Percentiles rank a stretch among this genome's conserved stretches.
Evolutionary conservation across 306 rosid species (phyloP).

Genomic region (Vigna mungo): DNA sequence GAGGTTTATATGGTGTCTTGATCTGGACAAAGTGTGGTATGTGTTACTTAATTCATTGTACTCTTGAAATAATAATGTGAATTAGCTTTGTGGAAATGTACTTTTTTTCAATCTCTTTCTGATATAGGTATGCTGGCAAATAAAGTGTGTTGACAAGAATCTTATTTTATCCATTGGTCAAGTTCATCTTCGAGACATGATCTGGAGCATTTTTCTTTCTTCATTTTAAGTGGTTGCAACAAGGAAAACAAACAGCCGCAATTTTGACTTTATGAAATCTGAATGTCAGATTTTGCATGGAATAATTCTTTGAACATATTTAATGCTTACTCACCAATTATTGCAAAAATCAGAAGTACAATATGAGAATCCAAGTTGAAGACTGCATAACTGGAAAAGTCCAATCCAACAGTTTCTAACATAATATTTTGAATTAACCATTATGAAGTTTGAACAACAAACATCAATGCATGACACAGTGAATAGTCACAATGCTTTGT

Average conservation of each 20-base stretch:
- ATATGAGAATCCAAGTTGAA: background rate
- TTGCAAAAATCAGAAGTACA: conserved; percentile 1
- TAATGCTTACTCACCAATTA: conserved; percentile 6
- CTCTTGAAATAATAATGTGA: conserved; percentile 17
- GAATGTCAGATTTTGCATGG: conserved; percentile 38
- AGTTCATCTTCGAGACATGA: conserved; percentile 7
- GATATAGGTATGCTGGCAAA: background rate
- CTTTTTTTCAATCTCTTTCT: background rate
- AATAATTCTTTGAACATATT: conserved; percentile 19
- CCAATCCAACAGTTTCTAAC: background rate
- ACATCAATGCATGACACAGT: conserved; percentile 3
- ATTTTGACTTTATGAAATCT: conserved; percentile 37
- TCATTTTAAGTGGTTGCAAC: conserved; percentile 36
- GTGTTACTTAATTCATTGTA: conserved; percentile 32
- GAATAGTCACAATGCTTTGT: conserved; percentile 1
- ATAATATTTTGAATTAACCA: background rate
- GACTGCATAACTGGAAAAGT: background rate
- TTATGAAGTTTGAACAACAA: background rate
- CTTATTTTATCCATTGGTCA: conserved; percentile 3
- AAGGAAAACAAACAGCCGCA: conserved; percentile 7
- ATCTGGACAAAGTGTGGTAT: conserved; percentile 22
- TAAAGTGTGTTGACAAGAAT: conserved; percentile 7
- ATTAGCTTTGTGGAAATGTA: conserved; percentile 24
- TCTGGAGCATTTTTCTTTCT: background rate
- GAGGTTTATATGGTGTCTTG: conserved; percentile 21